Percentiles rank a stretch among this genome's conserved stretches.
phyloP scores from a whole-genome alignment of 352 stramenopile genomes.

The Blastocystis sp. region DNA sequence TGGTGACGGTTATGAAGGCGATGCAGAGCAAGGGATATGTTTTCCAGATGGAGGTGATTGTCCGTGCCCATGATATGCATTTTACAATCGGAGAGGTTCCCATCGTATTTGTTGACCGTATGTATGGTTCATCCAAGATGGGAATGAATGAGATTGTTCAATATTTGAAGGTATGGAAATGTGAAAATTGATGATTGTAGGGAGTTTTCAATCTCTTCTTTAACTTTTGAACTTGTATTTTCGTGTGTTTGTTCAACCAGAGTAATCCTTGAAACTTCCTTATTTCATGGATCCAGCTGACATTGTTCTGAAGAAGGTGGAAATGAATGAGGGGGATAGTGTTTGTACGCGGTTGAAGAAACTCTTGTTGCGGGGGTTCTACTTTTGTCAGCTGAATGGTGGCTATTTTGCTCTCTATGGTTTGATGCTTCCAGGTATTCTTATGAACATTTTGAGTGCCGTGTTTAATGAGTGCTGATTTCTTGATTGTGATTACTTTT shows the following conservation, averaged over 20 bases:
- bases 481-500: neutral
- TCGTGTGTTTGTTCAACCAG: neutral
- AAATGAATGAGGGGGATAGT: neutral
- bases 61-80: constrained; percentile 80
- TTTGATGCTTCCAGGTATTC: constrained; percentile 42
- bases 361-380: neutral
- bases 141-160: constrained; percentile 89
- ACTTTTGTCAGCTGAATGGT: constrained; percentile 54
- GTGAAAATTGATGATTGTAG: constrained; percentile 81
- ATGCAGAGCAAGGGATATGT: constrained; percentile 83
- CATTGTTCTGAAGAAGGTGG: neutral
- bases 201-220: constrained; percentile 43
- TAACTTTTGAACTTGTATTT: neutral
- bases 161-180: constrained; percentile 88
- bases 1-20: constrained; percentile 85
- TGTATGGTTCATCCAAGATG: constrained; percentile 96
- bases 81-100: constrained; percentile 87
- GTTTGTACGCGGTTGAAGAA: neutral
- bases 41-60: constrained; percentile 98
- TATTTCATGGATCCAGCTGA: too few species aligned
- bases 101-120: constrained; percentile 94
- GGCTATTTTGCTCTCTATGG: constrained; percentile 50
- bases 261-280: too few species aligned
- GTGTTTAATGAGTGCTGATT: constrained; percentile 44
- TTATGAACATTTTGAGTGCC: constrained; percentile 58